Conservation (phyloP, 73 alveolate genomes). For the Tetrahymena thermophila region DNA sequence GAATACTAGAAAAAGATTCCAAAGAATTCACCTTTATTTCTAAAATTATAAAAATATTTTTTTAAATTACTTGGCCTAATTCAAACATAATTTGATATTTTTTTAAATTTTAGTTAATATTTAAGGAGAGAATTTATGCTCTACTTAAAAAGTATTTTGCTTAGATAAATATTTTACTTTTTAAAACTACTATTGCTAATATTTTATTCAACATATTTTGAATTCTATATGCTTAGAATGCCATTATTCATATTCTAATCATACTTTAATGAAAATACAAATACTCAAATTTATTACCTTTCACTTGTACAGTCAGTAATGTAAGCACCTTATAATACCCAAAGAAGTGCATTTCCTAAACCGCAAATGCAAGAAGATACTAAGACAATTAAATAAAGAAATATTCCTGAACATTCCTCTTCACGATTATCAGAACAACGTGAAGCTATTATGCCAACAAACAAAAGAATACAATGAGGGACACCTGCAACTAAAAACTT, state of each 20-base stretch:
- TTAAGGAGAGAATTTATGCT: too few relatives aligned
- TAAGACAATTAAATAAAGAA: not conserved
- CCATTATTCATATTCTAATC: too few relatives aligned
- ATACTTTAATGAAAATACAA: too few relatives aligned
- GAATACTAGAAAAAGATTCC: not conserved
- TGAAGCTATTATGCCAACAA: not conserved
- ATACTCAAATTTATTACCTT: not conserved
- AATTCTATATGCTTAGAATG: too few relatives aligned
- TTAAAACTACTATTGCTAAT: too few relatives aligned
- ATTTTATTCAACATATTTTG: too few relatives aligned
- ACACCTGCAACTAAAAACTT: not conserved
- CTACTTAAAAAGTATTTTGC: too few relatives aligned
- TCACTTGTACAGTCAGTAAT: not conserved
- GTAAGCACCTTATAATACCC: not conserved
- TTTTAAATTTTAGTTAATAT: too few relatives aligned
- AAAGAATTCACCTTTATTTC: not conserved
- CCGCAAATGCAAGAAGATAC: not conserved
- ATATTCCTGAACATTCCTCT: not conserved
- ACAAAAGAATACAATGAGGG: not conserved
- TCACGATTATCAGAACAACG: not conserved
- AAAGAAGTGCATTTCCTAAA: not conserved
- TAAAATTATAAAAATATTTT: not conserved
- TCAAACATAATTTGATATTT: too few relatives aligned
- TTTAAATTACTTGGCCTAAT: too few relatives aligned
- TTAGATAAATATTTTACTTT: too few relatives aligned